Evolutionary conservation across 148 eudicot species (phyloP).

Genomic region (Talinum fruticosum): DNA sequence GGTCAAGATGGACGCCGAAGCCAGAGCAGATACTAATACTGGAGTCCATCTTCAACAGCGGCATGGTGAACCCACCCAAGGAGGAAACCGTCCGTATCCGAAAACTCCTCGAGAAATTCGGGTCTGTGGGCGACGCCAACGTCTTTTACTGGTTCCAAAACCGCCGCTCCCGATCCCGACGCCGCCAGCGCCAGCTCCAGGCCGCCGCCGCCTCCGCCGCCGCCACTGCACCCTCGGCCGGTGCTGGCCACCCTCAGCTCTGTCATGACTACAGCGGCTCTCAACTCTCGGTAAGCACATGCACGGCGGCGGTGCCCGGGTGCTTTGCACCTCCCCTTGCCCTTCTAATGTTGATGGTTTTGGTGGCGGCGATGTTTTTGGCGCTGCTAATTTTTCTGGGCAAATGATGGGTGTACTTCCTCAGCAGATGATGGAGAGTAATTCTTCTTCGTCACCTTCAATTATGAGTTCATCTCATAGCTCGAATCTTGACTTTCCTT

Average conservation of each 20-base stretch:
- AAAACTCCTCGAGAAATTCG: conserved; percentile 66
- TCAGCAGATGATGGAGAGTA: not conserved
- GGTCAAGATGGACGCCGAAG: conserved; percentile 89
- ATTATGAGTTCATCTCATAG: conserved; percentile 14
- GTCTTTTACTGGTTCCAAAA: conserved; percentile 97
- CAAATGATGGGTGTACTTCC: conserved; percentile 9
- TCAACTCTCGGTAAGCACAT: too few relatives aligned
- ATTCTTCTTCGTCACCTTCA: conserved; percentile 3
- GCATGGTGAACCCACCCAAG: conserved; percentile 89
- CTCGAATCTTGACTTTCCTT: conserved; percentile 21
- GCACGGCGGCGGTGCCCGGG: not conserved
- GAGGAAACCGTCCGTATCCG: conserved; percentile 81
- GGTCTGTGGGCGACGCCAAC: conserved; percentile 86
- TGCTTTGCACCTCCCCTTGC: conserved; percentile 12
- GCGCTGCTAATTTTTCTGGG: conserved; percentile 2
- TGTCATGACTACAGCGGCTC: too few relatives aligned
- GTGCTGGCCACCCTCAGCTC: not conserved
- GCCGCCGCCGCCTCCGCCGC: conserved; percentile 31
- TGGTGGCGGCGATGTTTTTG: conserved; percentile 23
- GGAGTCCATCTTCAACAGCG: conserved; percentile 85
- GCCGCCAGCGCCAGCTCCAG: conserved; percentile 75
- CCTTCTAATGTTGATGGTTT: not conserved
- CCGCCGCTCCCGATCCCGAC: conserved; percentile 76
- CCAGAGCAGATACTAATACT: conserved; percentile 86
- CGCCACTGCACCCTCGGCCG: conserved; percentile 20